A percentile compares a stretch with the other conserved stretches of the same genome.
Conservation (phyloP, 2,329 filamentous ascomycete species). For the Aschersonia sp. region DNA sequence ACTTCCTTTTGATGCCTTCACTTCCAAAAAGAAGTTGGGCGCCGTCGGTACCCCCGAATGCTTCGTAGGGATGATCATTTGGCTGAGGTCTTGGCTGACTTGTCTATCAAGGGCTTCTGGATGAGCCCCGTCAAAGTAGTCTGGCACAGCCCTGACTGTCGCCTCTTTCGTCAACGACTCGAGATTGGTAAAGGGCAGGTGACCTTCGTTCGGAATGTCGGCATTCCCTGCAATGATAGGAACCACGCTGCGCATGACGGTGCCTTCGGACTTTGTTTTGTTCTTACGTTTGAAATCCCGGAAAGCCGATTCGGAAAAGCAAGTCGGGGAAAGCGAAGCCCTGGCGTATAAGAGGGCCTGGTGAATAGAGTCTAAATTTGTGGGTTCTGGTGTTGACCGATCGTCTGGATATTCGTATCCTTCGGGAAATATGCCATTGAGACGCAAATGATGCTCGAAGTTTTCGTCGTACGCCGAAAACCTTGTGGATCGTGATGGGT, state of each 20-base stretch:
- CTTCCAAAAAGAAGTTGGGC: slow-evolving; percentile 24
- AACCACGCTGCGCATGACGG: slow-evolving; percentile 16
- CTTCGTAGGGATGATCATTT: slow-evolving; percentile 17
- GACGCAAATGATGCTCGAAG: slow-evolving; percentile 1
- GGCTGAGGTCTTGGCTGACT: slow-evolving; percentile 7
- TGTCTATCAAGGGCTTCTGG: slow-evolving; percentile 12
- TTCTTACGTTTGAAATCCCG: slow-evolving; percentile 14
- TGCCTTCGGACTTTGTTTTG: slow-evolving; percentile 18
- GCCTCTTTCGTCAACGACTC: slow-evolving; percentile 17
- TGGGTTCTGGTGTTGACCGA: background rate
- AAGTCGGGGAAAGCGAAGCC: background rate
- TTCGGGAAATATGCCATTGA: background rate
- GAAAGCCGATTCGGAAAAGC: slow-evolving; percentile 15
- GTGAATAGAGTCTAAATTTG: background rate
- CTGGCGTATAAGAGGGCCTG: background rate
- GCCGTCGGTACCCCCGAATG: slow-evolving; percentile 14
- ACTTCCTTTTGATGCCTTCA: slow-evolving; percentile 17
- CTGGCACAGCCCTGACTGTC: slow-evolving; percentile 16
- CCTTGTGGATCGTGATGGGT: background rate
- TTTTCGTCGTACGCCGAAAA: slow-evolving; percentile 2
- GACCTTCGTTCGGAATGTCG: background rate
- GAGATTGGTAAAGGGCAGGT: slow-evolving; percentile 11
- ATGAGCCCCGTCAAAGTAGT: slow-evolving; percentile 17
- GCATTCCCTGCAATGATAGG: slow-evolving; percentile 2
- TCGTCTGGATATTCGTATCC: background rate